Conservation (phyloP, 495 filamentous ascomycete genomes). For the Parmelia sp. region DNA sequence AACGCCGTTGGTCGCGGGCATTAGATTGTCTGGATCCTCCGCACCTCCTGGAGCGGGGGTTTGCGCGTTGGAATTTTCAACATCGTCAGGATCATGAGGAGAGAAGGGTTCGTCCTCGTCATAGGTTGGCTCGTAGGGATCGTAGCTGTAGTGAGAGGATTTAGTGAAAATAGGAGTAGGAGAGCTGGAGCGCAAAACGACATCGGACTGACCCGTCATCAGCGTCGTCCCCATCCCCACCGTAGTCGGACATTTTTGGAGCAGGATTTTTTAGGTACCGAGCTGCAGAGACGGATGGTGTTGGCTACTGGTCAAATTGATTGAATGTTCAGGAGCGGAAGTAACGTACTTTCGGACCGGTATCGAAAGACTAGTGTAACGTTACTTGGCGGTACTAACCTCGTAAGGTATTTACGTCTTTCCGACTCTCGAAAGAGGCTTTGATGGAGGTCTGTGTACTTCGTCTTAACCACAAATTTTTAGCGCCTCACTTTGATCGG, state of each 20-base stretch:
- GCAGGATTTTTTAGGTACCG: too few relatives aligned
- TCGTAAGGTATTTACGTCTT: too few relatives aligned
- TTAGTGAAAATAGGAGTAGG: neutral
- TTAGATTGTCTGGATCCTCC: slow-evolving; percentile 45
- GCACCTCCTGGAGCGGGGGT: slow-evolving; percentile 45
- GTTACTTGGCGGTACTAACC: too few relatives aligned
- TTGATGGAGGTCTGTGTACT: too few relatives aligned
- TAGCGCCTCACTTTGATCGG: too few relatives aligned
- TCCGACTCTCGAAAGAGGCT: too few relatives aligned
- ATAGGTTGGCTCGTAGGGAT: slow-evolving; percentile 53
- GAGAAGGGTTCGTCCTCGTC: slow-evolving; percentile 64
- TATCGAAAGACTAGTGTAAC: neutral
- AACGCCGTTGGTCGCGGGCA: slow-evolving; percentile 26
- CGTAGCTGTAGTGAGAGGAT: slow-evolving; percentile 30
- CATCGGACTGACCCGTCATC: slow-evolving; percentile 43
- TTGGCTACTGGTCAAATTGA: neutral
- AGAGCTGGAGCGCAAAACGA: slow-evolving; percentile 4
- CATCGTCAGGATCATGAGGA: slow-evolving; percentile 50
- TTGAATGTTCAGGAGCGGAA: neutral
- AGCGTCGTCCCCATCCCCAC: slow-evolving; percentile 60
- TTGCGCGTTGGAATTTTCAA: slow-evolving; percentile 42
- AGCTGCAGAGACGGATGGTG: neutral
- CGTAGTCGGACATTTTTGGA: slow-evolving; percentile 74
- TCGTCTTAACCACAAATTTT: too few relatives aligned
- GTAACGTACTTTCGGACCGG: neutral